phyloP scores from a whole-genome alignment of 2,329 filamentous ascomycete species.

The Pseudocercospora vitis region DNA sequence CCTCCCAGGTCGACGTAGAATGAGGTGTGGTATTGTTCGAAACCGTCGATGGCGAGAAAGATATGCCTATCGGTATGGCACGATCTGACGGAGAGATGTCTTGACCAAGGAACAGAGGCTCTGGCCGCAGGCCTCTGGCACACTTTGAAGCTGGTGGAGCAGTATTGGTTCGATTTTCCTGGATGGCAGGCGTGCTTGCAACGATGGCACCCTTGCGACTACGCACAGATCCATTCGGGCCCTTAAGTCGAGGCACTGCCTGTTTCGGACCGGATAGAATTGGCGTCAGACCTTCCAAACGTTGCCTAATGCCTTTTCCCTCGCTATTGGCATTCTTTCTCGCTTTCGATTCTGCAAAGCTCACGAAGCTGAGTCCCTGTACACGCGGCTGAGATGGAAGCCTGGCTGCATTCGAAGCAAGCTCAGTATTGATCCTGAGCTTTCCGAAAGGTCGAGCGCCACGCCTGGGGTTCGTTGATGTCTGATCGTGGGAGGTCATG shows the following conservation, averaged over 20 bases:
- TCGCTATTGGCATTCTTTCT: conserved; percentile 15
- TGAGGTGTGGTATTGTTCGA: conserved; percentile 42
- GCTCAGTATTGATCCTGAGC: conserved; percentile 63
- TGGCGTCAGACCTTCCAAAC: conserved; percentile 29
- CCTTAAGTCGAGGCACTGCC: conserved; percentile 7
- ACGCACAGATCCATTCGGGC: conserved; percentile 4
- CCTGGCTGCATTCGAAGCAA: conserved; percentile 52
- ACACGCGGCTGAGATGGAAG: conserved; percentile 40
- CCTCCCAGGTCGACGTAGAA: conserved; percentile 13
- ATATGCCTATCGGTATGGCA: conserved; percentile 72
- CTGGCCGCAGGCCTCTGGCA: conserved; percentile 31
- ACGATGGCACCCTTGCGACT: conserved; percentile 8
- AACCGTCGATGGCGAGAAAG: conserved; percentile 58
- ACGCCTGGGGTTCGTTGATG: conserved; percentile 10
- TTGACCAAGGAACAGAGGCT: conserved; percentile 32
- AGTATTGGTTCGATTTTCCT: conserved; percentile 3
- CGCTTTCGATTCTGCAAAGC: conserved; percentile 27
- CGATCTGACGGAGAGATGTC: conserved; percentile 67
- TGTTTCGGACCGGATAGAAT: conserved; percentile 17
- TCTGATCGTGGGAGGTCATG: conserved; percentile 10
- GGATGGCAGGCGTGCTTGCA: neutral
- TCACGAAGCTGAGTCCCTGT: conserved; percentile 31
- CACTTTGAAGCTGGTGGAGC: conserved; percentile 27
- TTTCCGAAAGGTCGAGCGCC: conserved; percentile 19
- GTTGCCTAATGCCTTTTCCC: conserved; percentile 26